Base-by-base conservation (phyloP, 228 moss, liverwort and hornwort genomes). In the Sphagnum fallax region DNA sequence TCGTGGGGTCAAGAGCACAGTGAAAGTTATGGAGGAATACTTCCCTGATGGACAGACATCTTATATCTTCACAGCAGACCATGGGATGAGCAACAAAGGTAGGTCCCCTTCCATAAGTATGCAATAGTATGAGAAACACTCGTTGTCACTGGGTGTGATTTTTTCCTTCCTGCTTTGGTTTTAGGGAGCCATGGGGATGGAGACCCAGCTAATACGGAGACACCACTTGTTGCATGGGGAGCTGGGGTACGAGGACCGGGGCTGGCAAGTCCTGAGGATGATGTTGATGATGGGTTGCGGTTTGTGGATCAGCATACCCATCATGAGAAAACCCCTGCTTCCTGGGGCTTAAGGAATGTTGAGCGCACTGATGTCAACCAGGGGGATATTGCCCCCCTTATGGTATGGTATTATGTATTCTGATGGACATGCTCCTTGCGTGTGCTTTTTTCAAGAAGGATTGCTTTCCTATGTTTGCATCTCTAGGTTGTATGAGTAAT, bases 41-140 rank as follows among this genome's bases (percentile, higher is more conserved):
- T 97, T 91, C 52, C 88, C 90, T 4, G 97, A 97, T 76, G 87
- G 85, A 49, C 71, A 75, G 72, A 93, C 97, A 53, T 90, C 93
- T 6, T 97, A 90, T 73, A 70, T 97, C 67, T 97, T 93, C 67
- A 97, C 97, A 51, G 93, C 97, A 55, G 97, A 97, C 84, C 97
- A 97, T 76, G 97, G 97, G 72, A 93, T 97, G 97, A 97, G 97
- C 73, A 93, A 93, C 80, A 97, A 90, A 93, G 97, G 97, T 93
- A 71, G 16, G 79, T 75, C 4, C 8, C 47, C 63, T 63, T 63
- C 63, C 16, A 60, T 16, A 14, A 32, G 32, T 32, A 32, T 32
- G 32, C 32, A 32, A 32, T 32, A 32, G 32, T 32, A 32, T 32
- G 32, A 52, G 16, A 13, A 16, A 8, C 49, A 50, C 4, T n/a